These are phyloP conservation scores for Coemansia sp. DNA, from an alignment of 192 early-diverging fungal species.

Conservation along the genomic window DNA sequence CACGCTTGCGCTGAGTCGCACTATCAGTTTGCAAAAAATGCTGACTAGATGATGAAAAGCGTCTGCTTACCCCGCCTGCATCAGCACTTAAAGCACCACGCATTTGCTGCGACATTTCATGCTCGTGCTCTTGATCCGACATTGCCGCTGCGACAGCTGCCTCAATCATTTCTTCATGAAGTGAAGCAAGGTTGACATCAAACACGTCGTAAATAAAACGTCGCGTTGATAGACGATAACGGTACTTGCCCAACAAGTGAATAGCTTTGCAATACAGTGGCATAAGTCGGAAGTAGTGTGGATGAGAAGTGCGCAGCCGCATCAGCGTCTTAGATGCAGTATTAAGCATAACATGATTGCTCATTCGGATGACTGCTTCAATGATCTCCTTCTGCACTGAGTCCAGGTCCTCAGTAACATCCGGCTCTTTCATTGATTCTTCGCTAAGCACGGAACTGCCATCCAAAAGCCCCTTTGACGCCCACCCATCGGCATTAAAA, in stretches of 20 bases:
- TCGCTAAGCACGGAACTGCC: constrained; percentile 38
- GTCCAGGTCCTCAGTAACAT: constrained; percentile 32
- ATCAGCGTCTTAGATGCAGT: constrained; percentile 44
- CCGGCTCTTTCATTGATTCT: not conserved
- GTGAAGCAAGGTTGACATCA: constrained; percentile 45
- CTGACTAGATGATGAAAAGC: constrained; percentile 36
- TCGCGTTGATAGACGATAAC: constrained; percentile 44
- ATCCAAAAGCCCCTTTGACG: constrained; percentile 27
- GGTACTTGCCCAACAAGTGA: constrained; percentile 48
- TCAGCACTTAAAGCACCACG: not conserved
- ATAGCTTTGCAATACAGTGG: constrained; percentile 37
- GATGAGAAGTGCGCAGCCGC: constrained; percentile 52
- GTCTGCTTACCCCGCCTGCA: constrained; percentile 6
- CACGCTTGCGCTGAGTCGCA: constrained; percentile 44
- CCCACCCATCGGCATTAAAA: constrained; percentile 44
- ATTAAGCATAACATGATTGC: constrained; percentile 49
- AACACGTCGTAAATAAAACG: constrained; percentile 52
- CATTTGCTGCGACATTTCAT: not conserved
- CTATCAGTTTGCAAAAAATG: constrained; percentile 12
- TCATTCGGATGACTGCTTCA: constrained; percentile 41
- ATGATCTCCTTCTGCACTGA: constrained; percentile 55
- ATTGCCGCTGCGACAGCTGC: not conserved
- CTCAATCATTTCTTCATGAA: constrained; percentile 33
- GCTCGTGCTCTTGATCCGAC: not conserved
- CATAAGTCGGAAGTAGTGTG: constrained; percentile 52